These are phyloP conservation scores for Fragaria nilgerrensis DNA, from an alignment of 306 rosid genomes.

Conservation along the genomic window DNA sequence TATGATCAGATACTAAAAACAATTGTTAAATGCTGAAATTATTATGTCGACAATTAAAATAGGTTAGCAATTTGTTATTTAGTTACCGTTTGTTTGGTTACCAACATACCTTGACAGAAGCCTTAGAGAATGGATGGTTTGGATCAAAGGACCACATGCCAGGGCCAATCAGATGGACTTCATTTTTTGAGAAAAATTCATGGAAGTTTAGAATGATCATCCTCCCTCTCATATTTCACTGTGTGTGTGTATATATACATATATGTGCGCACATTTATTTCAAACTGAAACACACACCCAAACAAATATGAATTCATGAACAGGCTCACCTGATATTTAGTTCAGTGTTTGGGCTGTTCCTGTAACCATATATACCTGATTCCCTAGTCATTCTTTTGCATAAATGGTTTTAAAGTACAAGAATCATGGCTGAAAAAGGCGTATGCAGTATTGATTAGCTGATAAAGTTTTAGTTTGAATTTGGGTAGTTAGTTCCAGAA, in stretches of 20 bases:
- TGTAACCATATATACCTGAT: background rate
- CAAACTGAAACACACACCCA: background rate
- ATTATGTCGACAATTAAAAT: background rate
- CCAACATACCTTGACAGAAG: background rate
- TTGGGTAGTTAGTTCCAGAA: background rate
- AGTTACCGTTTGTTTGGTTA: background rate
- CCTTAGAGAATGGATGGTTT: background rate
- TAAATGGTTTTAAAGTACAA: background rate
- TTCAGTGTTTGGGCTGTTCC: background rate
- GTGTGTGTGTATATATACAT: no score
- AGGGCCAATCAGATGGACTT: background rate
- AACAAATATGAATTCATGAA: background rate
- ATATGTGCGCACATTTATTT: background rate
- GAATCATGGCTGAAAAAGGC: background rate
- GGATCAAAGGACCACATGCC: conserved; percentile 1
- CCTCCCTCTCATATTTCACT: background rate
- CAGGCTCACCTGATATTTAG: background rate
- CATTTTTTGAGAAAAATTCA: background rate
- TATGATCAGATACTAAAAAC: background rate
- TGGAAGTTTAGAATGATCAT: no score
- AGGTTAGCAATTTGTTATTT: background rate
- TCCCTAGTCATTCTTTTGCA: background rate
- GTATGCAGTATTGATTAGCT: background rate
- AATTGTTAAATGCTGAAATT: background rate
- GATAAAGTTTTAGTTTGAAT: conserved; percentile 9